Evolutionary conservation across 345 rosid species (phyloP).

Genomic region (Eucalyptus urophylla): DNA sequence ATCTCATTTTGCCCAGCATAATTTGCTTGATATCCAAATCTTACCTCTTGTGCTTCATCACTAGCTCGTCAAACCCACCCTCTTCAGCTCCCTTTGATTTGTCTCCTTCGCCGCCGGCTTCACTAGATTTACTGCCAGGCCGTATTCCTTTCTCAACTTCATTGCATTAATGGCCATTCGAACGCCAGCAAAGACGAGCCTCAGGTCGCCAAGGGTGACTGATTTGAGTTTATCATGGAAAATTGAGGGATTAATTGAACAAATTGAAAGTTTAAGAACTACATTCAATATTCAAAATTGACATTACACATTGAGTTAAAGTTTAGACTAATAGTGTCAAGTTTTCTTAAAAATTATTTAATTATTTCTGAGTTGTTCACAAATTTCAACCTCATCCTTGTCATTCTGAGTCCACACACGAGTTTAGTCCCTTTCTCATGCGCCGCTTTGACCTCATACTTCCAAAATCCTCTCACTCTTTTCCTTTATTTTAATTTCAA

Average conservation of each 20-base stretch:
- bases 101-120: background rate
- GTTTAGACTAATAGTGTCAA: rapidly evolving
- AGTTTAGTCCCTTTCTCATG: background rate
- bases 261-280: too few relatives aligned
- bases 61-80: background rate
- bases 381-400: background rate
- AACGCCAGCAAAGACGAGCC: background rate
- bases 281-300: too few relatives aligned
- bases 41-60: background rate
- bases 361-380: background rate
- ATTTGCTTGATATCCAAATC: background rate
- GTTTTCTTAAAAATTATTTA: too few relatives aligned
- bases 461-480: background rate
- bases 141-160: background rate
- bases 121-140: background rate
- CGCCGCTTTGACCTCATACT: background rate
- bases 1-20: background rate
- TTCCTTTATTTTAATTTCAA: too few relatives aligned
- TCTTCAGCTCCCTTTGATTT: background rate
- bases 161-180: background rate
- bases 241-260: too few relatives aligned
- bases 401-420: background rate
- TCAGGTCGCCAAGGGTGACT: background rate
- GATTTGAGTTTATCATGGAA: background rate
- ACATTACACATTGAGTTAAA: rapidly evolving